Evolutionary conservation across 805 yeast genomes (phyloP), one percentile per base, ranked within the genome.

Genomic region (Scheffersomyces stipitis): DNA sequence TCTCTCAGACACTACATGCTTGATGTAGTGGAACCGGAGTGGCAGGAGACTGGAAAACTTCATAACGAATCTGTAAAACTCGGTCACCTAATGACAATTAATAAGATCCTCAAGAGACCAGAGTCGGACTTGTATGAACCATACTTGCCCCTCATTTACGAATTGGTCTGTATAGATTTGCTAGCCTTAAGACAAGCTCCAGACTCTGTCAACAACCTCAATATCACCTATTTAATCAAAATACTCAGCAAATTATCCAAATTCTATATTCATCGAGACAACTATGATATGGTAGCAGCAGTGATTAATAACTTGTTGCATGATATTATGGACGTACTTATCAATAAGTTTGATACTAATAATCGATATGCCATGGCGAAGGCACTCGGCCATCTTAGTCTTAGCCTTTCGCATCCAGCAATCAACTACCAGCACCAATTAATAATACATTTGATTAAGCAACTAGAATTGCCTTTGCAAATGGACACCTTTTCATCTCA

Each of bases 301-400:
- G 70, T 81, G 2, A 50, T 86, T 2, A 68, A 72, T 24, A 65
- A 70, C 51, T 62, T 80, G 28, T 44, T 81, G 4, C 46, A 58
- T 3, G 62, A 69, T 28, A 58, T 66, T 4, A 46, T 64, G 48
- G 40, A 45, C 9, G 37, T 45, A 28, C 44, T 79, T 37, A 64
- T 65, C n/a, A 60, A 71, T 31, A 60, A 56, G 1, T 47, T 65
- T 24, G 85, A 78, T 36, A 76, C 85, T 0, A 60, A 65, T 2
- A 72, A 83, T 3, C 62, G 96, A 36, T 81, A 81, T 44, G 64
- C 78, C 1, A 64, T 82, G 23, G 85, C 96, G 1, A 84, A 83
- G 52, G 78, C 81, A 16, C 56, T 84, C 18, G 76, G 84, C 4
- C 67, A 76, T 30, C 52, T 86, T 4, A 53, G 64, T 8, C 34